phyloP scores from a whole-genome alignment of 306 rosid species.

The Dalbergia cochinchinensis region DNA sequence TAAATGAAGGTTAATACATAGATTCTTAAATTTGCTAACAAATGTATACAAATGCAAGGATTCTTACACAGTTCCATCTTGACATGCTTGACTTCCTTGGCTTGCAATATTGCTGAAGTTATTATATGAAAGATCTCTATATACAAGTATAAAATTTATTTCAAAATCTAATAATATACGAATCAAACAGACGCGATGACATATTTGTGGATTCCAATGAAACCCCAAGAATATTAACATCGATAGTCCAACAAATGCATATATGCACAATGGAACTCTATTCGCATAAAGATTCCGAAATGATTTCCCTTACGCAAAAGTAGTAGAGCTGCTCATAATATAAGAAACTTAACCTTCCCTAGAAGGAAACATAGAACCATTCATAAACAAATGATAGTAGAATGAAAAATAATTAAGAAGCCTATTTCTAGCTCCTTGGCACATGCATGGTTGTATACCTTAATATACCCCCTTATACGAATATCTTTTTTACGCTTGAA shows the following conservation, averaged over 20 bases:
- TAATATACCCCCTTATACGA: too few relatives aligned
- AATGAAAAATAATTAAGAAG: background rate
- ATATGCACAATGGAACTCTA: background rate
- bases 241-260: background rate
- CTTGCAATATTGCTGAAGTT: conserved; percentile 45
- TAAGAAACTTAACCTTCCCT: background rate
- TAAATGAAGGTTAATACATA: conserved; percentile 6
- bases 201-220: conserved; percentile 2
- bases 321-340: background rate
- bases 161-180: conserved; percentile 14
- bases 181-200: conserved; percentile 2
- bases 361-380: background rate
- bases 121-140: conserved; percentile 80
- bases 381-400: background rate
- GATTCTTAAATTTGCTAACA: background rate
- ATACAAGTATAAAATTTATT: conserved; percentile 42
- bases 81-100: conserved; percentile 46
- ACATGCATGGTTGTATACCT: too few relatives aligned
- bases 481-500: too few relatives aligned
- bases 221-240: conserved; percentile 29
- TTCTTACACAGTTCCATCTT: conserved; percentile 58
- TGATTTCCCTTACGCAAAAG: background rate
- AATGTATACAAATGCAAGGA: conserved; percentile 14
- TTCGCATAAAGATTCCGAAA: background rate
- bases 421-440: background rate